These are phyloP conservation scores for Lichina pygmaea DNA, from an alignment of 495 filamentous ascomycete genomes.

Conservation along the genomic window DNA sequence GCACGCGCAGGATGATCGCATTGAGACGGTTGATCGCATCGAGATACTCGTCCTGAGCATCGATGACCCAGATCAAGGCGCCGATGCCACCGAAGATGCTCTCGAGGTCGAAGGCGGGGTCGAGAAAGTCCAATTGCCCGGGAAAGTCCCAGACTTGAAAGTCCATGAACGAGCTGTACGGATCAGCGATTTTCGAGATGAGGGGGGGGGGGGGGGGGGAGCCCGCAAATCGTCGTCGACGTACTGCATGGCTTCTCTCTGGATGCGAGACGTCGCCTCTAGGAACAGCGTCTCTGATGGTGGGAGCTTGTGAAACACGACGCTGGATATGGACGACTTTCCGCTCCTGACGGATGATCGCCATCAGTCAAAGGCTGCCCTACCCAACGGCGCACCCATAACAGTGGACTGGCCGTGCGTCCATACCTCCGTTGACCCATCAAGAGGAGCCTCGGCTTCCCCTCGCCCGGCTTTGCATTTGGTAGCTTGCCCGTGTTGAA, in stretches of 20 bases:
- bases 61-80: conserved; percentile 92
- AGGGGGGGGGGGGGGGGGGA: background rate
- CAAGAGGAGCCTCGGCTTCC: conserved; percentile 68
- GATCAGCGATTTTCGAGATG: background rate
- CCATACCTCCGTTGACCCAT: conserved; percentile 86
- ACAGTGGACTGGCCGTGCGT: background rate
- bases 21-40: conserved; percentile 72
- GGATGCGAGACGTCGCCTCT: conserved; percentile 76
- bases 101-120: conserved; percentile 65
- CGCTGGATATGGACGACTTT: conserved; percentile 91
- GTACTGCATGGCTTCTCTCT: conserved; percentile 80
- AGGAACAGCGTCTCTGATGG: conserved; percentile 85
- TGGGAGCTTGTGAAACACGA: conserved; percentile 92
- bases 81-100: conserved; percentile 83
- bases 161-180: conserved; percentile 76
- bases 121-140: conserved; percentile 70
- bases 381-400: background rate
- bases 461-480: conserved; percentile 12
- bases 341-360: conserved; percentile 36
- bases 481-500: conserved; percentile 13
- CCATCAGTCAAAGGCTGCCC: background rate
- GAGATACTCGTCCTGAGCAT: conserved; percentile 90
- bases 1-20: conserved; percentile 60
- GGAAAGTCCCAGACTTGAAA: conserved; percentile 97
- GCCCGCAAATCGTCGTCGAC: conserved; percentile 5